Evolutionary conservation across 768 basidiomycete species (phyloP).

Genomic region (Lentinula aciculospora): DNA sequence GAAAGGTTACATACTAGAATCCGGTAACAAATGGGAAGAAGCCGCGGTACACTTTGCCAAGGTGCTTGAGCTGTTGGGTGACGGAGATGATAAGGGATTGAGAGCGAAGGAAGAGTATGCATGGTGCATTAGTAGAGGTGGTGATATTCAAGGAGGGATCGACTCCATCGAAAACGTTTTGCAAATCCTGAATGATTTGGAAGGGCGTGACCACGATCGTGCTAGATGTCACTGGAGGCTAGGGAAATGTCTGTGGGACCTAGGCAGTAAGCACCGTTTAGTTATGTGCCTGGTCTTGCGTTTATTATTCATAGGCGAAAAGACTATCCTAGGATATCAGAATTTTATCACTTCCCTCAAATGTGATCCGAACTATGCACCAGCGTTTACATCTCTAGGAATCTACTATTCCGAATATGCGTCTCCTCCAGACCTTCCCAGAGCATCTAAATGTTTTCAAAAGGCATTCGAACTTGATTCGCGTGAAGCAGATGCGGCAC

Average conservation of each 20-base stretch:
- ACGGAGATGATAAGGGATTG: conserved; percentile 40
- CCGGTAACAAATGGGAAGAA: conserved; percentile 59
- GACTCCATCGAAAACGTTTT: conserved; percentile 44
- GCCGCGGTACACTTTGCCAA: conserved; percentile 58
- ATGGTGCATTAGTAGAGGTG: conserved; percentile 72
- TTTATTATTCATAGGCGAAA: conserved; percentile 27
- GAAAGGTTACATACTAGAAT: conserved; percentile 67
- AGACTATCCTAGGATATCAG: conserved; percentile 64
- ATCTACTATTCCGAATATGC: conserved; percentile 75
- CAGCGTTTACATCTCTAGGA: conserved; percentile 92
- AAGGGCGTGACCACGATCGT: conserved; percentile 48
- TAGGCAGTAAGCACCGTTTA: conserved; percentile 51
- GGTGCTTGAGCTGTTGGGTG: conserved; percentile 43
- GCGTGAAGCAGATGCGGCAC: conserved; percentile 80
- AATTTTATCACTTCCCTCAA: conserved; percentile 79
- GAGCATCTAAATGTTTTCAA: conserved; percentile 94
- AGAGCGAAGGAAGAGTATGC: conserved; percentile 77
- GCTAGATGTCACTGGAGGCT: conserved; percentile 85
- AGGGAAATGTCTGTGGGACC: conserved; percentile 70
- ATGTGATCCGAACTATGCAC: conserved; percentile 69
- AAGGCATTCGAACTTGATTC: conserved; percentile 97
- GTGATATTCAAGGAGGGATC: conserved; percentile 39
- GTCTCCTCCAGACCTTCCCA: conserved; percentile 70
- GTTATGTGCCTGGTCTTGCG: neutral
- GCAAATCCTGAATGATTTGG: conserved; percentile 34